Conservation (phyloP, 2,329 filamentous ascomycete species). For the Sclerotinia spermophila region DNA sequence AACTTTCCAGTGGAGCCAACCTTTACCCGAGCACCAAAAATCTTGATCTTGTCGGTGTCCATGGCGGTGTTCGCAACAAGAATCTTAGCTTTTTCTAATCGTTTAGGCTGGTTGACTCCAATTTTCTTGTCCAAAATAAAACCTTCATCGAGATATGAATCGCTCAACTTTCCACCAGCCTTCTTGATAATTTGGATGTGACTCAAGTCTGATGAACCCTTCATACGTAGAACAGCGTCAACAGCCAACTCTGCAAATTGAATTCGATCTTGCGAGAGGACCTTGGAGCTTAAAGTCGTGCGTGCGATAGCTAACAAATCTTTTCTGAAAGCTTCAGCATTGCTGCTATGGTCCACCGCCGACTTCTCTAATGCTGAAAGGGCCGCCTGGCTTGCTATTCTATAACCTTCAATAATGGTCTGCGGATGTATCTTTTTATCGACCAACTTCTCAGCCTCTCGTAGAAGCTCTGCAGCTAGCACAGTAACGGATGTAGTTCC, state of each 20-base stretch:
- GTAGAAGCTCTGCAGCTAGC: constrained; percentile 86
- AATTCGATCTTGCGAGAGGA: constrained; percentile 86
- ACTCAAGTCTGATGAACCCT: constrained; percentile 86
- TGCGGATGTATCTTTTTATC: constrained; percentile 99
- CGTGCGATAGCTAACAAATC: constrained; percentile 88
- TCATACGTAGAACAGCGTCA: constrained; percentile 86
- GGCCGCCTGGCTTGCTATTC: constrained; percentile 90
- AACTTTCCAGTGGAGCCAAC: constrained; percentile 94
- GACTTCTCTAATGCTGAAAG: constrained; percentile 77
- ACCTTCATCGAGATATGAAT: constrained; percentile 95
- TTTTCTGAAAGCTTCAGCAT: constrained; percentile 78
- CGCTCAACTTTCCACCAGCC: constrained; percentile 92
- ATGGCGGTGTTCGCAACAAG: constrained; percentile 96
- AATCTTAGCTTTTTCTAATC: constrained; percentile 97
- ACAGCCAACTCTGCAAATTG: constrained; percentile 88
- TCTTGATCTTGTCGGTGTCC: constrained; percentile 99
- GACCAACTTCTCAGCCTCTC: constrained; percentile 95
- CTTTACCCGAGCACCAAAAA: constrained; percentile 96
- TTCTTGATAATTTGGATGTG: constrained; percentile 99
- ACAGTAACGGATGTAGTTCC: constrained; percentile 98
- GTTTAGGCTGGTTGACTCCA: constrained; percentile 96
- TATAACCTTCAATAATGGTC: constrained; percentile 98
- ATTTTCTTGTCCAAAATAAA: constrained; percentile 99
- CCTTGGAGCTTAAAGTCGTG: constrained; percentile 96
- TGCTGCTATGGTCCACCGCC: constrained; percentile 85